These are phyloP conservation scores for Trypethelium eluteriae DNA, from an alignment of 495 filamentous ascomycete species.

Conservation along the genomic window DNA sequence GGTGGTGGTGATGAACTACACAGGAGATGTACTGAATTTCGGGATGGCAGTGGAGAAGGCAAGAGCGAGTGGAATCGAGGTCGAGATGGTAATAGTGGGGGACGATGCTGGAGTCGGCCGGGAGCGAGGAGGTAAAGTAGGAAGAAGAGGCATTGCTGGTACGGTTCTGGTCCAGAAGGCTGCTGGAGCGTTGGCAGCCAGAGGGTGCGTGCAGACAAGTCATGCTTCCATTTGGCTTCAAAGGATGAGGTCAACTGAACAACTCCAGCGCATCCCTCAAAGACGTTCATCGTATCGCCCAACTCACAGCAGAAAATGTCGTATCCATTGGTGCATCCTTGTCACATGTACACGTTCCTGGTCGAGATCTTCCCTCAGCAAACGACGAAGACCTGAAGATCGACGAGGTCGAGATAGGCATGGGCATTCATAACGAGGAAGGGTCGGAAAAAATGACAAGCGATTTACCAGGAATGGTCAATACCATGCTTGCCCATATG, in stretches of 20 bases:
- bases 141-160: constrained; percentile 82
- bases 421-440: constrained; percentile 97
- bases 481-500: constrained; percentile 72
- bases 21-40: constrained; percentile 82
- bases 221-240: not conserved
- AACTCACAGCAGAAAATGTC: constrained; percentile 63
- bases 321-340: constrained; percentile 81
- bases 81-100: constrained; percentile 91
- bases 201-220: constrained; percentile 38
- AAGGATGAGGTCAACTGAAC: constrained; percentile 12
- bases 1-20: constrained; percentile 60
- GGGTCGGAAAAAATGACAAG: constrained; percentile 65
- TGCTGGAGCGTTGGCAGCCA: constrained; percentile 72
- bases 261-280: constrained; percentile 41
- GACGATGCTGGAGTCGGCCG: constrained; percentile 93
- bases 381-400: constrained; percentile 48
- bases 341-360: constrained; percentile 88
- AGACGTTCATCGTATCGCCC: constrained; percentile 64
- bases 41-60: constrained; percentile 93
- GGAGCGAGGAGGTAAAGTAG: constrained; percentile 77
- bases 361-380: constrained; percentile 48
- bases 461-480: constrained; percentile 61
- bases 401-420: constrained; percentile 85
- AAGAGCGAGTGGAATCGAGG: constrained; percentile 65
- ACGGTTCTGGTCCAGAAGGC: constrained; percentile 88